phyloP scores from a whole-genome alignment of 495 filamentous ascomycete species.

The Neurospora sp. region DNA sequence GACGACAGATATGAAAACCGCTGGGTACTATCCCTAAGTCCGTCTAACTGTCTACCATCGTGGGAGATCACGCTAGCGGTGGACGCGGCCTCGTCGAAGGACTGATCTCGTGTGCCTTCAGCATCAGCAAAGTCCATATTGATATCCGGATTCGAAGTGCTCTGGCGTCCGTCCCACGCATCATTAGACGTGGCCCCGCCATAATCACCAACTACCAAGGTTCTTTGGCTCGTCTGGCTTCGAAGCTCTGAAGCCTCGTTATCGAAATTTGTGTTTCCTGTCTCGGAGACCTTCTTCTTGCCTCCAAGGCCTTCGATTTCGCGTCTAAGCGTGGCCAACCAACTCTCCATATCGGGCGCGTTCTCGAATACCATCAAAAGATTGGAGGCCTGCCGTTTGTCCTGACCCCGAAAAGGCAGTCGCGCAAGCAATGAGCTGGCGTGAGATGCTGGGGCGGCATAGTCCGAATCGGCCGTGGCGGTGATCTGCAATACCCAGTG shows the following conservation, averaged over 20 bases:
- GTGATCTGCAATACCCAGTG: slow-evolving; percentile 90
- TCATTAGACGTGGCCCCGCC: background rate
- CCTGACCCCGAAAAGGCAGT: slow-evolving; percentile 54
- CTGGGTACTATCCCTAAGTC: slow-evolving; percentile 40
- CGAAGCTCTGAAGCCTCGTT: slow-evolving; percentile 29
- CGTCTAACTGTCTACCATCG: slow-evolving; percentile 40
- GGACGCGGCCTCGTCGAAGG: slow-evolving; percentile 31
- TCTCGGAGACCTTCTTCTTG: slow-evolving; percentile 53
- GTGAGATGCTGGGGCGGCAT: slow-evolving; percentile 36
- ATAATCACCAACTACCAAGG: slow-evolving; percentile 41
- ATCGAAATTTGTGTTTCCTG: slow-evolving; percentile 32
- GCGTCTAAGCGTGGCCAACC: slow-evolving; percentile 57
- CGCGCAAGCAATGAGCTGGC: slow-evolving; percentile 58
- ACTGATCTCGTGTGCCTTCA: slow-evolving; percentile 17
- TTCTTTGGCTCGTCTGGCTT: slow-evolving; percentile 39
- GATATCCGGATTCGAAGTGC: slow-evolving; percentile 7
- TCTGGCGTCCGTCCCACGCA: slow-evolving; percentile 19
- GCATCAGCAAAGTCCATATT: slow-evolving; percentile 14
- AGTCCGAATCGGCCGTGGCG: slow-evolving; percentile 58
- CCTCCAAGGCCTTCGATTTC: slow-evolving; percentile 63
- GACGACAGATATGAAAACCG: slow-evolving; percentile 53
- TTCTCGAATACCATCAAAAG: slow-evolving; percentile 74
- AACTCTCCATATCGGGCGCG: slow-evolving; percentile 77
- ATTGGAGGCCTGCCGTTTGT: slow-evolving; percentile 52
- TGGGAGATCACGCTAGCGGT: slow-evolving; percentile 39